Base-by-base conservation (phyloP, 1,284 basidiomycete species). In the Tilletia caries region DNA sequence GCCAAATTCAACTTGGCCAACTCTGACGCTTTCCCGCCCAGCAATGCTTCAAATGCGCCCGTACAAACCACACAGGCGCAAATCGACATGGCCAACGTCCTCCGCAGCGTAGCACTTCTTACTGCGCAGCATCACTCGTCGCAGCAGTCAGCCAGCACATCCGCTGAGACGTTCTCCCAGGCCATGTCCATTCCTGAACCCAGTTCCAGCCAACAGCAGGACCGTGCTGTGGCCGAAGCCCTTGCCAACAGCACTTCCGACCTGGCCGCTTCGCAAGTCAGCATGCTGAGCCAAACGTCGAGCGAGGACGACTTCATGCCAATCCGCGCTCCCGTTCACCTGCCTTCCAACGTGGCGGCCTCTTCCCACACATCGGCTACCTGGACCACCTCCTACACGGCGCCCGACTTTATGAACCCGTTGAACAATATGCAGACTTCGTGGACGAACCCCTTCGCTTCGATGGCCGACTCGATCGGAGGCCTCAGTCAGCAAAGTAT, bases 191-290 rank as follows among this genome's bases (percentile, higher is more conserved):
- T 62, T 29, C 27, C 27, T 1, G 32, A 10, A 18, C 12, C 32
- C 32, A 62, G 20, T n/a, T 37, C 32, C 58, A 62, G 58, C 58
- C 58, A 62, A 29, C 58, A 62, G 58, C 58, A 62, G 58, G 58
- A 62, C 32, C 58, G 33, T 1, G 58, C 33, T 2, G 20, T 62
- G 2, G 58, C 58, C 18, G 18, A 37, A 18, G 58, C 58, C 3
- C 32, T 62, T 13, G 58, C 15, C 3, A 62, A 23, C 32, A 34
- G 18, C 58, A 62, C 32, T 15, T 13, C 32, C 58, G 58, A 62
- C 32, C 20, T 62, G 32, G 18, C 58, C 23, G 58, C 58, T 18
- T 62, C 58, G 12, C 58, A 62, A 34, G 13, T 33, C 29, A 62
- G 58, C 58, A 20, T 37, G 27, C 18, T 62, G 3, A 62, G 33